A percentile compares a stretch with the other conserved stretches of the same genome.
These are phyloP conservation scores for Globisporangium yorkense DNA, from an alignment of 352 stramenopile species.

Conservation along the genomic window DNA sequence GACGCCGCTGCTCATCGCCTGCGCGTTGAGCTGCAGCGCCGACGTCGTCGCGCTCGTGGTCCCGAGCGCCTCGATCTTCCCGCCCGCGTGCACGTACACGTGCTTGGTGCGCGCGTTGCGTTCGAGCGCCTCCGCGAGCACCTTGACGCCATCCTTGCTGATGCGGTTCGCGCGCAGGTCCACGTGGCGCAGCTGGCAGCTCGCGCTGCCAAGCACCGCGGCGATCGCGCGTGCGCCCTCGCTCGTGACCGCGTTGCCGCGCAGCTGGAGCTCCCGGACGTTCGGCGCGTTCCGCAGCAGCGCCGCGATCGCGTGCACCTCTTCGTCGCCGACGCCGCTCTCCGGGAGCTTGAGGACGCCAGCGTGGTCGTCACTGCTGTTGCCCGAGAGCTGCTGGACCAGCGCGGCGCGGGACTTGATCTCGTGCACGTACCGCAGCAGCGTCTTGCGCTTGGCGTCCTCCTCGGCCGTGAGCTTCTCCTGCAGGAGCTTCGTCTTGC, in stretches of 20 bases:
- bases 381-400: constrained; percentile 11
- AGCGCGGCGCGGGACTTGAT: constrained; percentile 78
- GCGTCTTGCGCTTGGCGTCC: constrained; percentile 93
- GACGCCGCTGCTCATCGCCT: constrained; percentile 31
- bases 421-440: constrained; percentile 93
- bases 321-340: constrained; percentile 92
- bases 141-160: constrained; percentile 87
- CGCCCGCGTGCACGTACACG: constrained; percentile 94
- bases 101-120: constrained; percentile 90
- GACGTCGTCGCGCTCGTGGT: constrained; percentile 37
- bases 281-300: constrained; percentile 86
- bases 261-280: constrained; percentile 92
- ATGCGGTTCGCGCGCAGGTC: constrained; percentile 93
- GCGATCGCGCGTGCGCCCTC: constrained; percentile 92
- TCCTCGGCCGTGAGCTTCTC: constrained; percentile 87
- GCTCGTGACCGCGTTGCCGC: constrained; percentile 87
- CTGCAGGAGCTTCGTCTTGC: constrained; percentile 74
- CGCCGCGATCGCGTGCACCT: constrained; percentile 93
- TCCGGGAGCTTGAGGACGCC: constrained; percentile 79
- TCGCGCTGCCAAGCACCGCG: constrained; percentile 81
- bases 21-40: constrained; percentile 35
- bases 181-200: constrained; percentile 73
- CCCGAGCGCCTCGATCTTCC: constrained; percentile 93
- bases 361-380: constrained; percentile 4
- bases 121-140: constrained; percentile 92